These are phyloP conservation scores for Holtermannia corniformis DNA, from an alignment of 768 basidiomycete species.

Conservation along the genomic window DNA sequence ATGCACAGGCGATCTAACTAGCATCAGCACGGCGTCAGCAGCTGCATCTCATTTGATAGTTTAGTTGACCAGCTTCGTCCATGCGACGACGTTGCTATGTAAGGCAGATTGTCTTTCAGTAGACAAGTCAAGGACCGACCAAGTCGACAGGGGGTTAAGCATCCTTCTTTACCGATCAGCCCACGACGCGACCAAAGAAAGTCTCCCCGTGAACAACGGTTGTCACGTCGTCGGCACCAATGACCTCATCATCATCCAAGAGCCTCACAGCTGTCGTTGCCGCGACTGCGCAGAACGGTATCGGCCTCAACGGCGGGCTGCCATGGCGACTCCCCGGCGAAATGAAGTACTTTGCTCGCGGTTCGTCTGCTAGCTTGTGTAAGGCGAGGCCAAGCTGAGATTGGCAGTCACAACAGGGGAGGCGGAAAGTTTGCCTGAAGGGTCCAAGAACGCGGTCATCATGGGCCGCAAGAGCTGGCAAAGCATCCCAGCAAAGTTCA, in stretches of 20 bases:
- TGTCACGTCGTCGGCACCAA: too few species aligned
- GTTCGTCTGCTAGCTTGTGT: conserved; percentile 47
- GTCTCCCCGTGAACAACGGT: too few species aligned
- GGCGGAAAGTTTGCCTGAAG: conserved; percentile 46
- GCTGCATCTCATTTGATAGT: too few species aligned
- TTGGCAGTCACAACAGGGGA: conserved; percentile 31
- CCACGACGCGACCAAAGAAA: too few species aligned
- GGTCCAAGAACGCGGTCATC: conserved; percentile 61
- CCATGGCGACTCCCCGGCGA: conserved; percentile 87
- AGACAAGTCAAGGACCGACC: background rate
- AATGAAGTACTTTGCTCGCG: conserved; percentile 83
- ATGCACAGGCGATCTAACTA: too few species aligned
- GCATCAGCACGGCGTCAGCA: too few species aligned
- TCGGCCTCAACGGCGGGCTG: conserved; percentile 62
- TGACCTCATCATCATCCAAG: background rate
- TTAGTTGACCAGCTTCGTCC: too few species aligned
- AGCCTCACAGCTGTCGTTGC: conserved; percentile 80
- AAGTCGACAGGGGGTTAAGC: background rate
- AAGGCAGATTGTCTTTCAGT: too few species aligned
- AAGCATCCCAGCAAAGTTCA: conserved; percentile 75
- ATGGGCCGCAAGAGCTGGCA: conserved; percentile 99
- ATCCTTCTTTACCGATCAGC: too few species aligned
- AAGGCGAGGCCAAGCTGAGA: background rate
- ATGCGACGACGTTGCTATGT: too few species aligned
- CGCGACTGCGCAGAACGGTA: conserved; percentile 76